These are phyloP conservation scores for Amylostereum chailletii DNA, from an alignment of 1,284 basidiomycete genomes.

Conservation along the genomic window DNA sequence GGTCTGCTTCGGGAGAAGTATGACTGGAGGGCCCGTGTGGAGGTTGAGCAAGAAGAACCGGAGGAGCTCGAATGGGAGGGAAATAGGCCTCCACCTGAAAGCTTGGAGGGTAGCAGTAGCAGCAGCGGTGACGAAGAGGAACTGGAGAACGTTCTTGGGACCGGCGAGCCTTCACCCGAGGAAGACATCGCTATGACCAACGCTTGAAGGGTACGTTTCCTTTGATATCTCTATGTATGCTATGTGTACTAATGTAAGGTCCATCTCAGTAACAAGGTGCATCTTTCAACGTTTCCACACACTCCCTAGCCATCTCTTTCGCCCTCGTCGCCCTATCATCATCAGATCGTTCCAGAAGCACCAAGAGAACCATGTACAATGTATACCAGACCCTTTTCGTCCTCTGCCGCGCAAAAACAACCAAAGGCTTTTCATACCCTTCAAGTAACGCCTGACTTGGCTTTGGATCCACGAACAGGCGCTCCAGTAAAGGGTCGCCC, in stretches of 20 bases:
- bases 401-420: conserved; percentile 48
- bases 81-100: conserved; percentile 26
- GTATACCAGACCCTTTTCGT: conserved; percentile 70
- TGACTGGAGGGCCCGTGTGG: conserved; percentile 68
- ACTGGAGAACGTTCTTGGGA: conserved; percentile 26
- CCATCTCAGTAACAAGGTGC: conserved; percentile 14
- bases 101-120: conserved; percentile 13
- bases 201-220: not conserved
- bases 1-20: conserved; percentile 65
- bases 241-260: not conserved
- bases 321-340: conserved; percentile 35
- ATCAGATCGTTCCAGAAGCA: conserved; percentile 28
- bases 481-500: conserved; percentile 66
- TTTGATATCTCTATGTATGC: not conserved
- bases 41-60: conserved; percentile 64
- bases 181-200: not conserved
- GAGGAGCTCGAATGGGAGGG: conserved; percentile 58
- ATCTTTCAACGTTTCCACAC: conserved; percentile 11
- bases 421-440: conserved; percentile 44
- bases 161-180: conserved; percentile 11
- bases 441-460: conserved; percentile 44
- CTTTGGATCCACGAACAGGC: conserved; percentile 36
- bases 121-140: conserved; percentile 34
- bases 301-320: conserved; percentile 6
- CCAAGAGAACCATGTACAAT: conserved; percentile 48